phyloP scores from a whole-genome alignment of 331 rosid genomes.

The Dryas integrifolia region DNA sequence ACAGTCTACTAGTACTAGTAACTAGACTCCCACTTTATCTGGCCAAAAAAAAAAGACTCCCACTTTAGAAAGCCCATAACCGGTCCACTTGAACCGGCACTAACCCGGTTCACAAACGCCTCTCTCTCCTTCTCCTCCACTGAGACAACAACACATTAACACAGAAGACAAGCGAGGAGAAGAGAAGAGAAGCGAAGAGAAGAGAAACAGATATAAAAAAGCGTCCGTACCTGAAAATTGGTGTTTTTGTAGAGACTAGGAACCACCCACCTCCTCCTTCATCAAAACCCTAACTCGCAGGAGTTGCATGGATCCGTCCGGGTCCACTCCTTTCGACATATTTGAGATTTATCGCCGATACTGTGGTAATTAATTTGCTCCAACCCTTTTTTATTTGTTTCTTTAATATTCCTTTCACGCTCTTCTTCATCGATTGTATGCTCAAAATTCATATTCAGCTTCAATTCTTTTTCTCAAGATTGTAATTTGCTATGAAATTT shows the following conservation, averaged over 20 bases:
- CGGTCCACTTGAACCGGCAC: too few relatives aligned
- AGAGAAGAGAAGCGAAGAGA: background rate
- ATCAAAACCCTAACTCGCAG: slow-evolving; percentile 22
- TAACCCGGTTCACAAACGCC: background rate
- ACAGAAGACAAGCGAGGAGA: too few relatives aligned
- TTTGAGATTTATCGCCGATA: slow-evolving; percentile 63
- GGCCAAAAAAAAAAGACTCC: too few relatives aligned
- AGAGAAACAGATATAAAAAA: background rate
- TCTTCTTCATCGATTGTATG: background rate
- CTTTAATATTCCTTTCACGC: background rate
- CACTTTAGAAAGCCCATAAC: too few relatives aligned
- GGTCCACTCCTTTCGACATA: slow-evolving; percentile 48
- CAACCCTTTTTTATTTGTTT: background rate
- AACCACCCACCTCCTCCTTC: slow-evolving; percentile 2
- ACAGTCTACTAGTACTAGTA: too few relatives aligned
- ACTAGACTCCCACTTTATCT: too few relatives aligned
- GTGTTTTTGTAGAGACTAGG: background rate
- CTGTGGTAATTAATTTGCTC: slow-evolving; percentile 44
- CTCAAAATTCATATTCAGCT: background rate
- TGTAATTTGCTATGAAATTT: background rate
- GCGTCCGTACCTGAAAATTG: background rate
- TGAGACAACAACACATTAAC: background rate
- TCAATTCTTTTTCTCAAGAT: background rate
- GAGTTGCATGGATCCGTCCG: slow-evolving; percentile 53
- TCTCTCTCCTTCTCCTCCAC: background rate